Conservation (phyloP, 2,329 filamentous ascomycete genomes). For the Rutstroemia sydowiana region DNA sequence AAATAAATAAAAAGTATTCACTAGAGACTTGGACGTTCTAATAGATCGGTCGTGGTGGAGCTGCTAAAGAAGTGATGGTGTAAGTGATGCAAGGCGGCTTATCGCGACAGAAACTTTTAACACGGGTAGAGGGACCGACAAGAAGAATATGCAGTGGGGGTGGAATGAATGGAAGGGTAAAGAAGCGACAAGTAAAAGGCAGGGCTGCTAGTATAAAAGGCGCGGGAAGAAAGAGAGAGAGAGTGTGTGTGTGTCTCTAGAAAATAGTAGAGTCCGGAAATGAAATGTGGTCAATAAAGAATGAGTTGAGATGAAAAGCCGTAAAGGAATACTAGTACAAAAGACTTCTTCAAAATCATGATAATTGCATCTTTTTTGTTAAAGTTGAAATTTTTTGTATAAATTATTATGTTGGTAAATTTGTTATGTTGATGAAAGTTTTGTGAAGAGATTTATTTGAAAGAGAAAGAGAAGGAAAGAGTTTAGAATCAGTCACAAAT, state of each 20-base stretch:
- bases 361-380: background rate
- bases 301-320: background rate
- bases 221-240: background rate
- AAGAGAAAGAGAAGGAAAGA: no score
- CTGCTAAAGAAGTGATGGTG: constrained; percentile 2
- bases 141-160: background rate
- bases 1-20: no score
- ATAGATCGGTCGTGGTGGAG: constrained; percentile 7
- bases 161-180: background rate
- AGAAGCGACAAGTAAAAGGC: constrained; percentile 4
- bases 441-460: background rate
- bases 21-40: constrained; percentile 1
- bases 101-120: background rate
- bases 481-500: no score
- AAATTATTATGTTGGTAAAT: no score
- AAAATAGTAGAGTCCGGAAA: no score
- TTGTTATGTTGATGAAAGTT: background rate
- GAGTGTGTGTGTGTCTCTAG: no score
- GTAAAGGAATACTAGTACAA: background rate
- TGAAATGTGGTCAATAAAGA: background rate
- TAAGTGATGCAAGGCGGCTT: constrained; percentile 6
- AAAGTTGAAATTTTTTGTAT: no score
- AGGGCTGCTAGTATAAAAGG: background rate
- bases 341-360: background rate
- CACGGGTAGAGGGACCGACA: background rate